Conservation (phyloP, 441 rosid genomes). For the Gossypium davidsonii region DNA sequence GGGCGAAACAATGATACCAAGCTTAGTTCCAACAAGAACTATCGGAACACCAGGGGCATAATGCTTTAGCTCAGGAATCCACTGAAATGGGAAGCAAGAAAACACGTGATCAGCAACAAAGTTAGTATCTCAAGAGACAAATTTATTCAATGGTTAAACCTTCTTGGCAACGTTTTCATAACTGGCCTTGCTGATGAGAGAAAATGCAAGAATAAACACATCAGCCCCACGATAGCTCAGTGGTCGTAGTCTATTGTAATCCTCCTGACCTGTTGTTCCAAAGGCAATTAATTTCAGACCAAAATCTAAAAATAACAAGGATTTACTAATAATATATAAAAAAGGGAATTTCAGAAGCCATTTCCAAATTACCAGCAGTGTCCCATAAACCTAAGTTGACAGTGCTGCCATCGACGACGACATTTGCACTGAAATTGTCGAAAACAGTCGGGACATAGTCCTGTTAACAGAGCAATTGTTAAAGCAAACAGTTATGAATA, state of each 20-base stretch:
- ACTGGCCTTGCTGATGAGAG: constrained; percentile 85
- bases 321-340: too few species aligned
- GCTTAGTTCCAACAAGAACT: constrained; percentile 79
- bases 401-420: constrained; percentile 72
- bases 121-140: background rate
- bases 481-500: background rate
- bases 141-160: constrained; percentile 28
- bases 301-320: background rate
- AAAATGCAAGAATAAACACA: constrained; percentile 77
- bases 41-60: constrained; percentile 79
- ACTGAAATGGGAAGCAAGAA: constrained; percentile 36
- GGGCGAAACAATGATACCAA: constrained; percentile 40
- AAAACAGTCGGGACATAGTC: constrained; percentile 79
- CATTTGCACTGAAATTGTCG: constrained; percentile 83
- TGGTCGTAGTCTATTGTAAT: constrained; percentile 67
- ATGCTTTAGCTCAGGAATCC: constrained; percentile 84
- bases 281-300: constrained; percentile 12
- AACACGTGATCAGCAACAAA: constrained; percentile 19
- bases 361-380: constrained; percentile 51
- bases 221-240: constrained; percentile 77
- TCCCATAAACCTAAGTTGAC: constrained; percentile 76
- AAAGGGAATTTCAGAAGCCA: background rate
- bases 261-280: constrained; percentile 59
- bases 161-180: constrained; percentile 78
- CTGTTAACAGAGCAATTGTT: constrained; percentile 34